Evolutionary conservation across 2,329 filamentous ascomycete genomes (phyloP).

Genomic region (Endoconidiophora laricicola): DNA sequence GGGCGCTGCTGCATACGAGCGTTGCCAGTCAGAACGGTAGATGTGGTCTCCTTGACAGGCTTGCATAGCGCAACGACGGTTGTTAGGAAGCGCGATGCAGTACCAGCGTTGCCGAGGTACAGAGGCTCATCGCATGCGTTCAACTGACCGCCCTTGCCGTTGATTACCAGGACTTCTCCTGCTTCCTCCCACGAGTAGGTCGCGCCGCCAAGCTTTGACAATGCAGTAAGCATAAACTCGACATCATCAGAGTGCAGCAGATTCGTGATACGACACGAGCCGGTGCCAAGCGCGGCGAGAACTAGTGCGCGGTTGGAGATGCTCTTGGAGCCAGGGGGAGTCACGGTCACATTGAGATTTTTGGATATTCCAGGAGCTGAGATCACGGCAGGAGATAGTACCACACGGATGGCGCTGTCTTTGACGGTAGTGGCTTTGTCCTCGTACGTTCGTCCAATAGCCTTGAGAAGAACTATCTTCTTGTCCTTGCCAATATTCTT

Average conservation of each 20-base stretch:
- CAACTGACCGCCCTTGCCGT: slow-evolving; percentile 77
- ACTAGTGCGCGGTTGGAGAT: slow-evolving; percentile 91
- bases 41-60: slow-evolving; percentile 38
- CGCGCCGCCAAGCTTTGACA: slow-evolving; percentile 67
- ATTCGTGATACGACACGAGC: slow-evolving; percentile 77
- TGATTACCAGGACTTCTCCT: slow-evolving; percentile 77
- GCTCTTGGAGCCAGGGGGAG: slow-evolving; percentile 89
- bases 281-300: slow-evolving; percentile 77
- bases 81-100: slow-evolving; percentile 86
- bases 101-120: slow-evolving; percentile 92
- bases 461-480: slow-evolving; percentile 83
- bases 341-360: slow-evolving; percentile 54
- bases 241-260: slow-evolving; percentile 92
- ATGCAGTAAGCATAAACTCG: slow-evolving; percentile 91
- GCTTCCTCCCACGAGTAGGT: slow-evolving; percentile 88
- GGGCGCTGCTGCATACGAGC: slow-evolving; percentile 90
- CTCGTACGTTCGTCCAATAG: slow-evolving; percentile 78
- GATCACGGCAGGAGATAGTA: slow-evolving; percentile 63
- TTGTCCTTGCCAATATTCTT: slow-evolving; percentile 94
- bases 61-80: slow-evolving; percentile 75
- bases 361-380: slow-evolving; percentile 56
- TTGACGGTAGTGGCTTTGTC: slow-evolving; percentile 77
- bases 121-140: slow-evolving; percentile 59
- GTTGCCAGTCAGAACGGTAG: slow-evolving; percentile 80
- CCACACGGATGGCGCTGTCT: slow-evolving; percentile 65